These are phyloP conservation scores for Eutypella sp. DNA, from an alignment of 2,329 filamentous ascomycete genomes.

Conservation along the genomic window DNA sequence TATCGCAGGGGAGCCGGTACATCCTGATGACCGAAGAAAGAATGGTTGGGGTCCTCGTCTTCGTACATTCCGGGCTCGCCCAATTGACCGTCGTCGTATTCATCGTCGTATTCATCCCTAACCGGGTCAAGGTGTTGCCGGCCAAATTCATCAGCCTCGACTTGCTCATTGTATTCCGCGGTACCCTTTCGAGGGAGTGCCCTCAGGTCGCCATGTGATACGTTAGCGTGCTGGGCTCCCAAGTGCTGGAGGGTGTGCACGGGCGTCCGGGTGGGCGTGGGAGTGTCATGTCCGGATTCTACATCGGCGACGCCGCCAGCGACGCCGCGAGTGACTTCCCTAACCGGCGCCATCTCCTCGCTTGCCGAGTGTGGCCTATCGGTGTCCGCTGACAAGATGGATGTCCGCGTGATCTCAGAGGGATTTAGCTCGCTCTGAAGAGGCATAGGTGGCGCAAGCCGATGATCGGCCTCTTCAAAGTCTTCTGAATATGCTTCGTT, in stretches of 20 bases:
- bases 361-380: conserved; percentile 67
- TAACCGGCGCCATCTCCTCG: conserved; percentile 55
- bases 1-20: conserved; percentile 61
- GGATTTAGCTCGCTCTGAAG: conserved; percentile 80
- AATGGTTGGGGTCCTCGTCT: conserved; percentile 35
- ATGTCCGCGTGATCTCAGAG: conserved; percentile 83
- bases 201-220: conserved; percentile 55
- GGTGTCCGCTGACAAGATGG: conserved; percentile 77
- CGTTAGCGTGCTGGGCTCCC: conserved; percentile 62
- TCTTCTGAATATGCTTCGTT: conserved; percentile 44
- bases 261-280: conserved; percentile 54
- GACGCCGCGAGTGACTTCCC: conserved; percentile 58
- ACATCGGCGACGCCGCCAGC: no score
- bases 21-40: conserved; percentile 55
- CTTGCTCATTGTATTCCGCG: conserved; percentile 38
- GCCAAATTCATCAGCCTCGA: conserved; percentile 43
- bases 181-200: conserved; percentile 46
- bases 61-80: conserved; percentile 32
- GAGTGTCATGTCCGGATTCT: conserved; percentile 47
- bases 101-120: conserved; percentile 35
- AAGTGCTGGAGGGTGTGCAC: conserved; percentile 52
- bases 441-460: conserved; percentile 74
- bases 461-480: conserved; percentile 47
- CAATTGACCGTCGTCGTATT: conserved; percentile 37
- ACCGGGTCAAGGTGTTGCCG: conserved; percentile 32